Evolutionary conservation across 2,329 filamentous ascomycete species (phyloP).

Genomic region (Penicillium sp.): DNA sequence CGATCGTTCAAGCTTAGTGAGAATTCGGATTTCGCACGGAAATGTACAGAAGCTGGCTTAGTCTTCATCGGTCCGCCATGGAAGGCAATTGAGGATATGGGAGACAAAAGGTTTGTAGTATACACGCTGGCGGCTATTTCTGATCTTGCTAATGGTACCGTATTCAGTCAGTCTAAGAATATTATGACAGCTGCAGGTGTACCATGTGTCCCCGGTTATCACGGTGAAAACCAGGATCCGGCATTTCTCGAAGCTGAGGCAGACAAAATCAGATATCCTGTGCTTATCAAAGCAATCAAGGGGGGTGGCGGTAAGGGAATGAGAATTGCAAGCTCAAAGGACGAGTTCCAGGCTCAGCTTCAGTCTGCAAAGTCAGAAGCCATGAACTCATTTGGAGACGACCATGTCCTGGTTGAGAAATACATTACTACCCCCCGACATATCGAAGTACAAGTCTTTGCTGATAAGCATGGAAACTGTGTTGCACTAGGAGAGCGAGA

Average conservation of each 20-base stretch:
- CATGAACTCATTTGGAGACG: constrained; percentile 67
- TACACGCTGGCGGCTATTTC: neutral
- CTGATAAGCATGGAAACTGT: constrained; percentile 68
- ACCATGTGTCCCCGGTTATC: constrained; percentile 94
- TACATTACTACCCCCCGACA: constrained; percentile 70
- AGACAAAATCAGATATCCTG: constrained; percentile 69
- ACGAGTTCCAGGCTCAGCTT: constrained; percentile 65
- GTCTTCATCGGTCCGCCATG: constrained; percentile 91
- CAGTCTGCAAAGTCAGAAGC: constrained; percentile 69
- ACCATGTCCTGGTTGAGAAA: constrained; percentile 70
- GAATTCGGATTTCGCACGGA: constrained; percentile 86
- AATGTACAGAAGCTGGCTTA: constrained; percentile 86
- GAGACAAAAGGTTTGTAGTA: constrained; percentile 74
- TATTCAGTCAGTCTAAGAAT: constrained; percentile 74
- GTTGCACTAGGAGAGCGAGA: constrained; percentile 69
- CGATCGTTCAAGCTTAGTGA: constrained; percentile 68
- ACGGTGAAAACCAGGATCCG: constrained; percentile 79
- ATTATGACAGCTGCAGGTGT: constrained; percentile 97
- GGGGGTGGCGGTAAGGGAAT: constrained; percentile 72
- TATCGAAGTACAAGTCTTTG: constrained; percentile 71
- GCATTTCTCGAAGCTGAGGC: constrained; percentile 70
- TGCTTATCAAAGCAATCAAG: constrained; percentile 70
- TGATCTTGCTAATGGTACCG: constrained; percentile 15
- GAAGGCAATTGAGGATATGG: constrained; percentile 80
- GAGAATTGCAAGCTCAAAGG: constrained; percentile 63